Base-by-base conservation (phyloP, 306 rosid genomes). In the Lathyrus aphaca region DNA sequence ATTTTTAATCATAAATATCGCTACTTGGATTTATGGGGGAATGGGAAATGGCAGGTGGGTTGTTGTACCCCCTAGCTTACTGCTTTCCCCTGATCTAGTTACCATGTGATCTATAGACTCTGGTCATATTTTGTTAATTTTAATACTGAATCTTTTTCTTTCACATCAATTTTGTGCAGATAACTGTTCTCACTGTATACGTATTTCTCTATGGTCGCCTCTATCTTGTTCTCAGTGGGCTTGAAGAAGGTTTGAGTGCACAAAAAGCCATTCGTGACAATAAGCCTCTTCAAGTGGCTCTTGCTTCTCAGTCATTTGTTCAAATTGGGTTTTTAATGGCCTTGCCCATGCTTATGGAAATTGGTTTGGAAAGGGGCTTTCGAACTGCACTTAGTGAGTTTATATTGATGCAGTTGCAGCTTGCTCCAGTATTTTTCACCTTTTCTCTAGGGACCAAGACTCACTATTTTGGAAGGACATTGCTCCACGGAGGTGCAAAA, bases 341-440 rank as follows among this genome's bases (percentile, higher is more conserved):
- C 43, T 55, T 82, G 58, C 86, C 86, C 59, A 82, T 82, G 86
- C 66, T 82, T 57, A 82, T 82, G 86, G 86, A 82, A 75, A 82
- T 82, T 11, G 86, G 86, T 51, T 82, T 82, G 77, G 86, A 82
- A 48, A 82, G 82, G 81, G 86, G 86, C 21, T 82, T 82, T 44
- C 83, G 83, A 49, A 79, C 82, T 53, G 86, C 86, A 38, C 82
- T 82, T 43, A 76, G 86, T 25, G 86, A 82, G 66, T 82, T 82
- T 53, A 68, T 82, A 58, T 57, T 82, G 51, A 82, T 82, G 86
- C 86, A 82, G 53, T 64, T 82, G 71, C 86, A 82, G 68, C 67
- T 82, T 64, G 86, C 86, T 68, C 78, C 86, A 4, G 86, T 82
- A 35, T 82, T 82, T 71, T 82, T 82, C 71, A 82, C 86, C 6